Evolutionary conservation across 495 filamentous ascomycete species (phyloP), one percentile per base, ranked within the genome.

Genomic region (Hypoxylon lenormandii): DNA sequence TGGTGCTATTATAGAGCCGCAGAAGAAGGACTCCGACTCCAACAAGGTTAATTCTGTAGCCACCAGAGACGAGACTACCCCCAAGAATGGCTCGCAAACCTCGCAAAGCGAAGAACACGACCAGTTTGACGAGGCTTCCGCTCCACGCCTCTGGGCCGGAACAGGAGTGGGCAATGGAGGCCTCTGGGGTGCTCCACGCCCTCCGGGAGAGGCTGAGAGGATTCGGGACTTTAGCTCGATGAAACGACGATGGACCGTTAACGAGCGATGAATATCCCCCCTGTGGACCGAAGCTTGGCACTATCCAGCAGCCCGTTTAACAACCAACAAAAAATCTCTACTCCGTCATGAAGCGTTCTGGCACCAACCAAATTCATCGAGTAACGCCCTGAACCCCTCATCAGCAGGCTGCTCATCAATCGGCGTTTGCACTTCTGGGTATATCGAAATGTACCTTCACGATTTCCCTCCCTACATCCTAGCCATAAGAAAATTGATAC

Each of bases 191-290:
- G 51, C 58, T 0, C 76, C 76, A 0, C 66, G 67, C 38, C 78
- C 76, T 15, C 74, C 77, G 0, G 77, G 76, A 40, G 77, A 81
- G 12, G 79, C 75, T 0, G 80, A 82, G 19, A 52, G 60, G 13
- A 48, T 72, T 12, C 70, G 79, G 8, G 81, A 83, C 52, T 51
- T 78, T 8, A 80, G 60, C 26, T 69, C 70, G 1, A 71, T 70
- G 2, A 84, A 84, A 63, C 69, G 82, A 52, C 75, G 81, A 46
- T 84, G 82, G 82, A 81, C 81, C 0, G 79, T 82, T 8, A 81
- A 76, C 5, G 80, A 83, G 43, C 73, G 75, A 58, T 76, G 55
- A 76, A 52, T 5, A 1, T 18, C 8, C 8, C 1, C 12, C 2
- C 15, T 43, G 28, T 28, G 6, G 13, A 28, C 46, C 26, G 2